phyloP scores from a whole-genome alignment of 2,329 filamentous ascomycete species.

The Aphanocladium album region DNA sequence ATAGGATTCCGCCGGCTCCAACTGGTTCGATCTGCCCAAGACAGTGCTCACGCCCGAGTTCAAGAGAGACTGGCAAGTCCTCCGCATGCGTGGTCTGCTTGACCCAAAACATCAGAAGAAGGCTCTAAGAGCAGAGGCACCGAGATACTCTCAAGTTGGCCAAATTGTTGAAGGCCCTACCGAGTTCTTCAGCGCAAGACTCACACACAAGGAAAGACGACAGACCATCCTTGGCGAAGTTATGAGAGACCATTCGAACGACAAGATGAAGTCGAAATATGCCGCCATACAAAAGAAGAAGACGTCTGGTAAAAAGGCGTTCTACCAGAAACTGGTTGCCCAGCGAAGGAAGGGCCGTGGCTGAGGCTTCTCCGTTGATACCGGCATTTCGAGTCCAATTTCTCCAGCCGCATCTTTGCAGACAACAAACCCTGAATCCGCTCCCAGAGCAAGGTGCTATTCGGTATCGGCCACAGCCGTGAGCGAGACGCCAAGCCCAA shows the following conservation, averaged over 20 bases:
- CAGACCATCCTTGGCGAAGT: slow-evolving; percentile 82
- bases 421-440: no score
- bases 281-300: slow-evolving; percentile 76
- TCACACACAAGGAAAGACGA: slow-evolving; percentile 84
- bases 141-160: slow-evolving; percentile 83
- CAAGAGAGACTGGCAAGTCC: slow-evolving; percentile 81
- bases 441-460: no score
- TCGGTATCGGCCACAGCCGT: no score
- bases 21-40: slow-evolving; percentile 85
- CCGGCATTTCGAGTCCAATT: background rate
- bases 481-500: no score
- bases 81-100: slow-evolving; percentile 83
- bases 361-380: background rate
- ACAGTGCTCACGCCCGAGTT: slow-evolving; percentile 80
- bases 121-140: slow-evolving; percentile 60
- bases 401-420: background rate
- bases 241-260: slow-evolving; percentile 45
- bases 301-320: slow-evolving; percentile 80
- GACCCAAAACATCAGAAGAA: slow-evolving; percentile 95
- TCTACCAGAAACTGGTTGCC: slow-evolving; percentile 73
- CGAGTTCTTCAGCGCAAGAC: slow-evolving; percentile 75
- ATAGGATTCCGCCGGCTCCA: slow-evolving; percentile 61
- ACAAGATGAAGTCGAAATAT: slow-evolving; percentile 84
- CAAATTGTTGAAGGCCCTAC: slow-evolving; percentile 84
- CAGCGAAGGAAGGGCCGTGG: slow-evolving; percentile 25